Evolutionary conservation across 108 stramenopile genomes (phyloP).

Genomic region (Skeletonema tropicum): DNA sequence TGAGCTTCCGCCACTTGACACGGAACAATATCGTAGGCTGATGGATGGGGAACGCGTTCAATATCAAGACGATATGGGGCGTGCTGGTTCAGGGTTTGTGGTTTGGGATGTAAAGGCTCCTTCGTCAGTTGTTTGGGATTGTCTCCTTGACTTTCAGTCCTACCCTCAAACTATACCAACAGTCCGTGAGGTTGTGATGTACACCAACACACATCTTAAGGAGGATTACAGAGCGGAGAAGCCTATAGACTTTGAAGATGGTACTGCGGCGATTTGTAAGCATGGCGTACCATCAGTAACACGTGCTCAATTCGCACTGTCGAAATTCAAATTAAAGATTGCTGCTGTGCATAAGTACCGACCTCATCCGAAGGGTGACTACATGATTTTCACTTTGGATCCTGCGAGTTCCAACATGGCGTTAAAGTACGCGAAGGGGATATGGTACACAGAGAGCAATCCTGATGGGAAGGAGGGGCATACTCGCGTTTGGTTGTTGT

Average conservation of each 20-base stretch:
- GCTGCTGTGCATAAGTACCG: constrained; percentile 86
- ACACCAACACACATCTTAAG: constrained; percentile 75
- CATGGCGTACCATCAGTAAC: constrained; percentile 83
- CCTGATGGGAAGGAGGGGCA: constrained; percentile 72
- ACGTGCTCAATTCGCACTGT: constrained; percentile 74
- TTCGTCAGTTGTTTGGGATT: constrained; percentile 84
- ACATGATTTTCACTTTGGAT: constrained; percentile 88
- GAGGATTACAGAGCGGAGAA: constrained; percentile 71
- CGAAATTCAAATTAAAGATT: constrained; percentile 87
- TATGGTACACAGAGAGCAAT: constrained; percentile 86
- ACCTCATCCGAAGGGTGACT: constrained; percentile 83
- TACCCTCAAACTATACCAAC: constrained; percentile 86
- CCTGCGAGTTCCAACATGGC: constrained; percentile 81
- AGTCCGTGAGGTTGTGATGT: constrained; percentile 79
- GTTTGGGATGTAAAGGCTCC: constrained; percentile 84
- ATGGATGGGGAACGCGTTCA: constrained; percentile 73
- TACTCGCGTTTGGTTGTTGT: constrained; percentile 86
- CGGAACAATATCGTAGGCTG: constrained; percentile 54
- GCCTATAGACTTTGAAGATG: constrained; percentile 60
- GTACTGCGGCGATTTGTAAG: constrained; percentile 65
- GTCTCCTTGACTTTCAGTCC: constrained; percentile 83
- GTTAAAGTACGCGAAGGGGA: constrained; percentile 83
- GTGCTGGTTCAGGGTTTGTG: constrained; percentile 86
- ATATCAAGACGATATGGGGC: constrained; percentile 84
- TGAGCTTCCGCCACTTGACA: constrained; percentile 61